Evolutionary conservation across 176 grass and related monocot species (phyloP), one percentile per base, ranked within the genome.

Genomic region (Miscanthus lutarioriparius): DNA sequence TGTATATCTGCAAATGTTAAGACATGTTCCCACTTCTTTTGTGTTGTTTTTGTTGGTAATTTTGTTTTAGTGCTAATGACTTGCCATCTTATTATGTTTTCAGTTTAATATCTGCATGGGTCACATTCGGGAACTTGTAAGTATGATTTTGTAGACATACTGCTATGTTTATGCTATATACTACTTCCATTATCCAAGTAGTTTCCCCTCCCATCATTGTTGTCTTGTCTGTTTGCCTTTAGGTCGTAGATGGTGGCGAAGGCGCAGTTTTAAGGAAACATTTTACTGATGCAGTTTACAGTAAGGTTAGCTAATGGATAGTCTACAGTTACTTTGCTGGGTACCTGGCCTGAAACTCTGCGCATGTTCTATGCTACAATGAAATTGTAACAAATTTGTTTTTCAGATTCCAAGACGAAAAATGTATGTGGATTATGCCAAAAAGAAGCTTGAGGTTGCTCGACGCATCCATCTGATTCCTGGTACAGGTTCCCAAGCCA

Each of bases 391-490:
- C 35, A 6, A 2, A 20, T 35, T 35, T 36, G 3, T 1, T 38
- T 76, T 76, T 23, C 51, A 38, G 33, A 61, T 53, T 25, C 10
- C 38, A 39, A 77, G 33, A 39, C 19, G 20, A 36, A 77, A 77
- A 39, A 8, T 9, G 5, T 59, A 38, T 39, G 20, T 59, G 51
- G 74, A 77, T 39, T 77, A 39, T 59, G 74, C 23, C 51, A 38
- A 76, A 36, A 76, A 76, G 74, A 76, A 76, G 33, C 17, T 76
- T 15, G 32, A 76, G 20, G 33, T 76, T 76, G 74, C 32, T 16
- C 9, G 41, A 33, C 49, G 51, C 32, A 36, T 76, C 32, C 30
- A 35, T 6, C 17, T 76, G 49, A 49, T 16, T 3, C 15, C 47
- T 49, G 47, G 45, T 47, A 47, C 45, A 47, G 45, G 13, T 15